Conservation (phyloP, 2,329 filamentous ascomycete species). For the Hypomyces perniciosus region DNA sequence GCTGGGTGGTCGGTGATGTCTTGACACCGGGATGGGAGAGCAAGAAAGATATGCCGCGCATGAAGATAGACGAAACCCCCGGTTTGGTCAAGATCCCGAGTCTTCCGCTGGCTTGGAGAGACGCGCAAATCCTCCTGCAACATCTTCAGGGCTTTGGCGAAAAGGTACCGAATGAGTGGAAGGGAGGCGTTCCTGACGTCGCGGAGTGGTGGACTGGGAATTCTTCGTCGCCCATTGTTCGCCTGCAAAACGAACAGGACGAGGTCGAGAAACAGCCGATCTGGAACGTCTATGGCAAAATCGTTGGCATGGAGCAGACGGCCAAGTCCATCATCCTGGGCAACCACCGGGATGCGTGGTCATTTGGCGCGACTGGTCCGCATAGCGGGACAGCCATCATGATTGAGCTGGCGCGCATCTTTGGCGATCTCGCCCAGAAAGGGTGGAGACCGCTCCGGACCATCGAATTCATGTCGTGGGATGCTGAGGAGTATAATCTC, state of each 20-base stretch:
- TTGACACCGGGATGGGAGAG: slow-evolving; percentile 83
- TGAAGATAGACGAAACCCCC: slow-evolving; percentile 62
- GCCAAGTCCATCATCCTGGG: slow-evolving; percentile 84
- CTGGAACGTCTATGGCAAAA: slow-evolving; percentile 84
- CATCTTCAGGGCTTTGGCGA: slow-evolving; percentile 70
- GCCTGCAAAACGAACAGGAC: slow-evolving; percentile 80
- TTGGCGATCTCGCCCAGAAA: slow-evolving; percentile 67
- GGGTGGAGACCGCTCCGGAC: slow-evolving; percentile 92
- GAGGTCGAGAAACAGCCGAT: slow-evolving; percentile 77
- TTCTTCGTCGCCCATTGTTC: slow-evolving; percentile 66
- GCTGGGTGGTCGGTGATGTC: slow-evolving; percentile 83
- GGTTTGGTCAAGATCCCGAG: slow-evolving; percentile 82
- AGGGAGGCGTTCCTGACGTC: slow-evolving; percentile 68
- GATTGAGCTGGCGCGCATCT: slow-evolving; percentile 79
- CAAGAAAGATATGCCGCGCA: slow-evolving; percentile 56
- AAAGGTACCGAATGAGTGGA: slow-evolving; percentile 64
- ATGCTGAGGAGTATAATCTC: slow-evolving; percentile 86
- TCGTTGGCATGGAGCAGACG: slow-evolving; percentile 75
- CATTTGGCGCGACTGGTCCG: slow-evolving; percentile 78
- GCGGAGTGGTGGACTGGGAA: slow-evolving; percentile 82
- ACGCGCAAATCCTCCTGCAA: slow-evolving; percentile 74
- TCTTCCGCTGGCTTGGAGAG: slow-evolving; percentile 81
- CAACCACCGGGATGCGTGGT: slow-evolving; percentile 90
- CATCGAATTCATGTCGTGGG: slow-evolving; percentile 96
- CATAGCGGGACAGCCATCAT: slow-evolving; percentile 86